Base-by-base conservation (phyloP, 306 rosid species). In the Abrus precatorius region DNA sequence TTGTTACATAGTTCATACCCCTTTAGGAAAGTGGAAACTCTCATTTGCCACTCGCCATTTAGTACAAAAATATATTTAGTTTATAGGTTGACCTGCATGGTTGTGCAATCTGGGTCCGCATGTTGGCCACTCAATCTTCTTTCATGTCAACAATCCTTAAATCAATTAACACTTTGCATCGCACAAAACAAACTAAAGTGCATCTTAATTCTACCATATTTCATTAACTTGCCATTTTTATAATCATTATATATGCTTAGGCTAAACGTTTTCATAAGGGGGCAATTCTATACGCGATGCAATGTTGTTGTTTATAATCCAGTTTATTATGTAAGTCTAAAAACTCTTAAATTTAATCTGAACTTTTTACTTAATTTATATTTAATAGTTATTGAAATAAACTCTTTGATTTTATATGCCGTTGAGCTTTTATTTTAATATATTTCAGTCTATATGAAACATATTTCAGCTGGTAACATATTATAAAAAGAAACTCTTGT, bases 11-110 rank as follows among this genome's bases (percentile, higher is more conserved):
- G 86, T 91, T 85, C 92, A 88, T 92, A 57, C 97, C 89, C 78
- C 85, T 88, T 91, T 78, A 28, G 97, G 92, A 88, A 94, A 85
- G 88, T 89, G 93, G 96, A 71, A 88, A 53, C 70, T 84, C 80
- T 79, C 60, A 48, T 53, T 55, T 71, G 83, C 79, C 87, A 86
- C 87, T 86, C 63, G 79, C 70, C 34, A 65, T 72, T 69, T 56
- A 52, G 53, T 28, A 65, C 69, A 64, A 9, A 82, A 11, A 47
- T 43, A 64, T 53, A 29, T 29, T 60, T 69, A 69, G 83, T 75
- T 47, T 73, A 53, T 33, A 69, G 75, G 82, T 61, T 84, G 83
- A 72, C 82, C 80, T 72, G 78, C 84, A 69, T 85, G 85, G 74
- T 85, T 71, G 74, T 77, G 86, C 72, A 66, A 73, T 80, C 75